Evolutionary conservation across 306 rosid genomes (phyloP), one percentile per base, ranked within the genome.

Genomic region (Dalbergia cultrata): DNA sequence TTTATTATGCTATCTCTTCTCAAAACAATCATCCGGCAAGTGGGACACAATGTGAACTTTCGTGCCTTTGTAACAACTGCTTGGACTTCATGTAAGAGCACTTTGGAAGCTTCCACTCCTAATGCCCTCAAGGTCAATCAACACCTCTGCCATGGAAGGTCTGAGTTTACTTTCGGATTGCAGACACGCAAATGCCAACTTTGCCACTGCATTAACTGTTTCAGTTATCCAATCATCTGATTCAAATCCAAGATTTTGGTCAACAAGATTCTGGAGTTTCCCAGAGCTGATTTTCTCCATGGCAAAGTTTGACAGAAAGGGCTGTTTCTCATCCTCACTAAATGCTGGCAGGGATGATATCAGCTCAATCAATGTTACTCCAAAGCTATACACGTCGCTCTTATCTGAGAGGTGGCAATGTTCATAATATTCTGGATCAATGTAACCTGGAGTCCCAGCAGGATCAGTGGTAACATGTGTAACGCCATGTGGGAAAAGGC

Each of bases 351-450:
- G 62, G 33, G 95, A 94, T 19, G 97, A 88, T 37, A 94, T 83
- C 49, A 92, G 92, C 80, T 94, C 97, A 58, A 87, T 26, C 81
- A 94, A 39, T 21, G 90, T 89, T 56, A 92, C 97, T 3, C 98
- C 97, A 5, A 87, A 90, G 89, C 97, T 90, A 59, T 79, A 91
- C 5, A 91, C 95, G 39, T 93, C 97, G 52, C 93, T 91, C 65
- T 86, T 92, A 13, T 83, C 84, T 9, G 92, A 87, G 13, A 94
- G 95, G 82, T 89, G 95, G 64, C 89, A 85, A 53, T 82, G 86
- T 45, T 87, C 86, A 14, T 76, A 87, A 67, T 91, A 91, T 49
- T 86, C 95, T 0, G 95, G 97, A 81, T 91, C 97, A 17, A 90
- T 90, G 37, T 93, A 93, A 34, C 97, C 97, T 0, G 84, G 90